Conservation (phyloP, 208 protist genomes). For the Wallacemonas sp. region DNA sequence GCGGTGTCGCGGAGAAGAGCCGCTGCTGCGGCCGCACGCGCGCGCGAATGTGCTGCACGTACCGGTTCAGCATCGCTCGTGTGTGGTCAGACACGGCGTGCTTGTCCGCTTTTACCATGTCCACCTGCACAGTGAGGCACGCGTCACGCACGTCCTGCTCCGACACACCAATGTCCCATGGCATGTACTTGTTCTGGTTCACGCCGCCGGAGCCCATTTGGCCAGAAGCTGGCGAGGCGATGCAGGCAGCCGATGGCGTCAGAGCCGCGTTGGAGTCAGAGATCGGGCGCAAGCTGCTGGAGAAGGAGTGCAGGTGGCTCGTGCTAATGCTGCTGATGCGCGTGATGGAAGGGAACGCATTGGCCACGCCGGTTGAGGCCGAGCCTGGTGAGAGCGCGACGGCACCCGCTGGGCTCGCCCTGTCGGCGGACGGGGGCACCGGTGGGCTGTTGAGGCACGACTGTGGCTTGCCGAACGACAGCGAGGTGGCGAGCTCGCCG, state of each 20-base stretch:
- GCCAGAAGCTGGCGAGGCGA: neutral
- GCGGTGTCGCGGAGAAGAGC: neutral
- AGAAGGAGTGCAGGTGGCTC: slow-evolving; percentile 11
- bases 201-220: neutral
- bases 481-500: neutral
- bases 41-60: slow-evolving; percentile 20
- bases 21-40: neutral
- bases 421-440: neutral
- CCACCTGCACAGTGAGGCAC: slow-evolving; percentile 28
- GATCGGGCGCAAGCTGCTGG: slow-evolving; percentile 7
- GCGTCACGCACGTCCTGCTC: slow-evolving; percentile 42
- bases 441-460: neutral
- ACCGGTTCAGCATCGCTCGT: slow-evolving; percentile 17
- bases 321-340: slow-evolving; percentile 14
- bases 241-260: slow-evolving; percentile 2
- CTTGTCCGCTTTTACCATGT: slow-evolving; percentile 17
- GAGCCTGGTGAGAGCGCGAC: neutral
- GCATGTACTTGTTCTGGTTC: slow-evolving; percentile 19
- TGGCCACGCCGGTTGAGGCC: neutral
- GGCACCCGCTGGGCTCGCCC: no score
- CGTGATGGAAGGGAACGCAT: neutral
- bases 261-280: neutral
- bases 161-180: slow-evolving; percentile 32
- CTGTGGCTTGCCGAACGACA: neutral
- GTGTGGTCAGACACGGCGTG: slow-evolving; percentile 19